Evolutionary conservation across 192 early-diverging fungal genomes (phyloP), one percentile per base, ranked within the genome.

Genomic region (Mortierella claussenii): DNA sequence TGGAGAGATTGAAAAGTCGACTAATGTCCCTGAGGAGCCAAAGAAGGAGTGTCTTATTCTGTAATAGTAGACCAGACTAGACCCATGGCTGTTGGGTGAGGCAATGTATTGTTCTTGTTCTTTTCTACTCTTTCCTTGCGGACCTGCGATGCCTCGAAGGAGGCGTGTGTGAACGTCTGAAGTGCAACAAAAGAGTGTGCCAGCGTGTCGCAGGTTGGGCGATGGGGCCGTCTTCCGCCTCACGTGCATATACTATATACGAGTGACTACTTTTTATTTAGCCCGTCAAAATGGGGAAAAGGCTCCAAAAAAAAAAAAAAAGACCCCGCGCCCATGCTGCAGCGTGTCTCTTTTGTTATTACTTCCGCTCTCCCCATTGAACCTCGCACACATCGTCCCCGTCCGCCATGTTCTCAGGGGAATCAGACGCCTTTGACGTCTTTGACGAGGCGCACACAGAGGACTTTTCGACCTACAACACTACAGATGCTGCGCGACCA

Each of bases 1-100:
- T 55, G 82, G 79, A 47, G 89, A 92, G 76, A 94, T 96, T 65
- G 94, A 96, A 80, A 92, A 94, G 80, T 80, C 80, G 31, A 83
- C 84, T 31, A 89, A 86, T 18, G 81, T 85, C 13, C 82, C 85
- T 33, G 80, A 84, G 31, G 85, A 87, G 71, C 81, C 82, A 33
- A 83, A 84, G 55, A 74, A 69, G 47, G 80, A 79, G 11, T 91
- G 88, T 81, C 31, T 81, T 31, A 81, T 88, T 47, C 47, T 82
- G 32, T 89, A 79, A 56, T n/a, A n/a, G n/a, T n/a, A n/a, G n/a
- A n/a, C n/a, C n/a, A n/a, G n/a, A n/a, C n/a, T n/a, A n/a, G n/a
- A n/a, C n/a, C n/a, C n/a, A n/a, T n/a, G n/a, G n/a, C n/a, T n/a
- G n/a, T n/a, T n/a, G n/a, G n/a, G n/a, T n/a, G n/a, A n/a, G n/a